phyloP scores from a whole-genome alignment of 441 rosid species.

The Erodium texanum region DNA sequence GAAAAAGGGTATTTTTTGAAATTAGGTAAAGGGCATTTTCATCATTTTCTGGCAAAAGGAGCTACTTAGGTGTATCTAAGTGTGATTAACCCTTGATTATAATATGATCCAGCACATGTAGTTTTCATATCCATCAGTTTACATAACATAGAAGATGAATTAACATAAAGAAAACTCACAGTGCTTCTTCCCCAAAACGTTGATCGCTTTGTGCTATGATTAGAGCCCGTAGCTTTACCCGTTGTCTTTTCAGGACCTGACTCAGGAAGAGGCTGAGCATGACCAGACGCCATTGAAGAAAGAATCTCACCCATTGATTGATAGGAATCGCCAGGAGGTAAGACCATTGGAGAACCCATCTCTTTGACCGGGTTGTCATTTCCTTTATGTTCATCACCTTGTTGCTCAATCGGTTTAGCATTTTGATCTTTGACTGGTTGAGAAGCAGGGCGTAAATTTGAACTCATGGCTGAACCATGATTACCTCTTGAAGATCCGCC shows the following conservation, averaged over 20 bases:
- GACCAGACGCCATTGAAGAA: constrained; percentile 52
- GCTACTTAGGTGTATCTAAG: too few relatives aligned
- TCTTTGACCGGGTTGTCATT: constrained; percentile 41
- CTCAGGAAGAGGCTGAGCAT: constrained; percentile 42
- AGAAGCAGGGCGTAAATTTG: constrained; percentile 38
- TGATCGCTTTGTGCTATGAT: constrained; percentile 52
- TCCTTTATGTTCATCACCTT: constrained; percentile 42
- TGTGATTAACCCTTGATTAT: too few relatives aligned
- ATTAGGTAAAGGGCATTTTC: too few relatives aligned
- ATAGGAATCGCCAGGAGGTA: constrained; percentile 50
- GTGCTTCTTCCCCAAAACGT: constrained; percentile 84
- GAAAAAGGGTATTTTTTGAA: too few relatives aligned
- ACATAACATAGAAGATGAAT: constrained; percentile 16
- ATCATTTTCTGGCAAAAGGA: too few relatives aligned
- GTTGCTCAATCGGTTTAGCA: constrained; percentile 41
- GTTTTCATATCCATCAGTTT: constrained; percentile 10
- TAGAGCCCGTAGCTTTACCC: constrained; percentile 55
- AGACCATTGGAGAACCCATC: constrained; percentile 35
- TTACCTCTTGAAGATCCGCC: constrained; percentile 51
- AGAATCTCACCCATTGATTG: constrained; percentile 66
- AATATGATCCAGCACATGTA: constrained; percentile 14
- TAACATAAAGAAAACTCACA: constrained; percentile 45
- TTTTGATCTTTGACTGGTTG: constrained; percentile 36
- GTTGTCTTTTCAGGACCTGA: constrained; percentile 50
- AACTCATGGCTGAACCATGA: constrained; percentile 37